phyloP scores from a whole-genome alignment of 2,329 filamentous ascomycete genomes.

The Mycogone perniciosa region DNA sequence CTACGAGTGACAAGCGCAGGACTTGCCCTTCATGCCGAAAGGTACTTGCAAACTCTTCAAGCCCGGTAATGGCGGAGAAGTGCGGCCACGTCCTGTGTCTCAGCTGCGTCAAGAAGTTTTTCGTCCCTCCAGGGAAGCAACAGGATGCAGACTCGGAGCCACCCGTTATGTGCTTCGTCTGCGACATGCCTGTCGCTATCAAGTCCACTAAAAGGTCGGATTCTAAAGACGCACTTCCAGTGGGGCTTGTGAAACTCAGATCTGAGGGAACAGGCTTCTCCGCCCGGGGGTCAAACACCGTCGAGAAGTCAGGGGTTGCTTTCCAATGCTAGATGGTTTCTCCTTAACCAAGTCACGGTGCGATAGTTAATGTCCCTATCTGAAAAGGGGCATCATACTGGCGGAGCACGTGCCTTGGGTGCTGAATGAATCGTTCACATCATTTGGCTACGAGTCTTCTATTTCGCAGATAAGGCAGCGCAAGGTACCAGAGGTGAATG shows the following conservation, averaged over 20 bases:
- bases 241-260: slow-evolving; percentile 71
- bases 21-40: slow-evolving; percentile 85
- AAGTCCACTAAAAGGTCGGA: slow-evolving; percentile 34
- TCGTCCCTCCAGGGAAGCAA: slow-evolving; percentile 50
- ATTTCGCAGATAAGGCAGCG: slow-evolving; percentile 22
- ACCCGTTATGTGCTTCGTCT: slow-evolving; percentile 66
- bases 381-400: neutral
- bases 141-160: slow-evolving; percentile 40
- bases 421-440: neutral
- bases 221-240: slow-evolving; percentile 51
- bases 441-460: slow-evolving; percentile 14
- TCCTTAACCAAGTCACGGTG: neutral
- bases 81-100: slow-evolving; percentile 91
- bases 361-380: neutral
- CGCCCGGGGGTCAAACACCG: slow-evolving; percentile 74
- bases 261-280: slow-evolving; percentile 92
- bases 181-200: slow-evolving; percentile 67
- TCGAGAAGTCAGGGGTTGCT: slow-evolving; percentile 69
- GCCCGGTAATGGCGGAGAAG: slow-evolving; percentile 74
- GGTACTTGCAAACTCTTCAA: slow-evolving; percentile 71
- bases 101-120: slow-evolving; percentile 76
- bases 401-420: too few species aligned
- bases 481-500: slow-evolving; percentile 62
- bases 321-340: slow-evolving; percentile 62
- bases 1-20: slow-evolving; percentile 37